phyloP scores from a whole-genome alignment of 1,284 basidiomycete species.

The Mycena citricolor region DNA sequence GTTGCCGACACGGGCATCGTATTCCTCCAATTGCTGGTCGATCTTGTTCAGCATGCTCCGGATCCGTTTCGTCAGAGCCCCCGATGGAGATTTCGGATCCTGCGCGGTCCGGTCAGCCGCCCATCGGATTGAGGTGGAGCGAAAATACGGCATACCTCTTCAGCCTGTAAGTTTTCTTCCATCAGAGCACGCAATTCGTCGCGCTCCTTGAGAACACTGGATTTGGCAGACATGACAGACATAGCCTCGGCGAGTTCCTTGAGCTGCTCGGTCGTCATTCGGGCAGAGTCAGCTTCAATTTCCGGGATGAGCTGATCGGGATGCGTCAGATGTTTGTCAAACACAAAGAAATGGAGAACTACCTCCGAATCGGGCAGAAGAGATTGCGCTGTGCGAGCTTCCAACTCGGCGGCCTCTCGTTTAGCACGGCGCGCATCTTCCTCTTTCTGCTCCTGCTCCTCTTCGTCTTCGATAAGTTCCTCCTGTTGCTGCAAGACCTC shows the following conservation, averaged over 20 bases:
- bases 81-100: conserved; percentile 78
- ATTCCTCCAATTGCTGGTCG: conserved; percentile 89
- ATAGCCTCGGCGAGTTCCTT: conserved; percentile 93
- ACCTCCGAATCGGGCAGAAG: conserved; percentile 82
- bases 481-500: conserved; percentile 98
- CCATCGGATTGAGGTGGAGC: neutral
- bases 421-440: conserved; percentile 86
- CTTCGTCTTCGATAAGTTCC: conserved; percentile 98
- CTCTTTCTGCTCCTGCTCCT: conserved; percentile 97
- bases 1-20: conserved; percentile 88
- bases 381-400: conserved; percentile 72
- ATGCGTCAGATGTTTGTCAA: conserved; percentile 1
- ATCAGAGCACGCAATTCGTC: conserved; percentile 88
- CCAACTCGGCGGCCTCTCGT: conserved; percentile 74
- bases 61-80: conserved; percentile 90
- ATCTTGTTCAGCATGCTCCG: conserved; percentile 95
- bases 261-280: conserved; percentile 97
- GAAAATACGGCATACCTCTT: conserved; percentile 55
- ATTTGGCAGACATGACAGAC: conserved; percentile 90
- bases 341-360: conserved; percentile 16
- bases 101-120: conserved; percentile 32
- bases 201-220: conserved; percentile 95
- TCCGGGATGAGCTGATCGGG: conserved; percentile 53
- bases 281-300: conserved; percentile 67
- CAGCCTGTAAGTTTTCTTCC: conserved; percentile 88